Evolutionary conservation across 441 rosid species (phyloP).

Genomic region (Biscutella auriculata): DNA sequence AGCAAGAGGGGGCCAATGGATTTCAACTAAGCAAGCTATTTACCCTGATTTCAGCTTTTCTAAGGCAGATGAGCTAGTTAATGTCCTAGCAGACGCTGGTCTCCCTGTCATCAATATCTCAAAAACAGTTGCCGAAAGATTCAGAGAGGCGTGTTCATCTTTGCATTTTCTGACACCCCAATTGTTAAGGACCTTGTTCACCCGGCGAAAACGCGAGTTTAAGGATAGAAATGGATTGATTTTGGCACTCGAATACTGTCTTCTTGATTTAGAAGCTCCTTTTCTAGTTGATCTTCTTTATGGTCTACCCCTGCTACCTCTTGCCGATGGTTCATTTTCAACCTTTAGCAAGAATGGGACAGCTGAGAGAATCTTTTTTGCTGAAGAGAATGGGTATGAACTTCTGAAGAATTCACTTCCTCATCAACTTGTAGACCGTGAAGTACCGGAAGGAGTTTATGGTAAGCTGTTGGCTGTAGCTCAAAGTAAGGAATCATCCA

Average conservation of each 20-base stretch:
- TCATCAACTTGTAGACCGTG: conserved; percentile 61
- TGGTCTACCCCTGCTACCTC: conserved; percentile 86
- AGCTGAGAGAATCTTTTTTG: conserved; percentile 75
- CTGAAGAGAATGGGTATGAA: conserved; percentile 59
- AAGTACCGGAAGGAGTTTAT: conserved; percentile 56
- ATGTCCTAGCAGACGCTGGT: conserved; percentile 82
- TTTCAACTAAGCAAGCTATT: conserved; percentile 84
- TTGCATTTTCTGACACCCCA: conserved; percentile 80
- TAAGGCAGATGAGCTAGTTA: conserved; percentile 56
- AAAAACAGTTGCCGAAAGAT: conserved; percentile 56
- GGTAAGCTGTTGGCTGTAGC: conserved; percentile 67
- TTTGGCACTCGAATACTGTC: conserved; percentile 86
- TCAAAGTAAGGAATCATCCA: conserved; percentile 59
- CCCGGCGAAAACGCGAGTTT: conserved; percentile 68
- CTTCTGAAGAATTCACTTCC: conserved; percentile 84
- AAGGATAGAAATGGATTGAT: conserved; percentile 54
- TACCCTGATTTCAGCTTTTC: conserved; percentile 81
- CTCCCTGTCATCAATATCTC: conserved; percentile 65
- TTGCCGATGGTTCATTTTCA: conserved; percentile 81
- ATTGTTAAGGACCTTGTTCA: conserved; percentile 60
- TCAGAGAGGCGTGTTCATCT: conserved; percentile 63
- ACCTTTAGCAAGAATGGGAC: conserved; percentile 62
- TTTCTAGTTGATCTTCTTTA: conserved; percentile 38
- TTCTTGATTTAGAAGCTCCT: conserved; percentile 59
- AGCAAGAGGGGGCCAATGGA: conserved; percentile 95